These are phyloP conservation scores for Physaria fendleri DNA, from an alignment of 345 rosid genomes.

Conservation along the genomic window DNA sequence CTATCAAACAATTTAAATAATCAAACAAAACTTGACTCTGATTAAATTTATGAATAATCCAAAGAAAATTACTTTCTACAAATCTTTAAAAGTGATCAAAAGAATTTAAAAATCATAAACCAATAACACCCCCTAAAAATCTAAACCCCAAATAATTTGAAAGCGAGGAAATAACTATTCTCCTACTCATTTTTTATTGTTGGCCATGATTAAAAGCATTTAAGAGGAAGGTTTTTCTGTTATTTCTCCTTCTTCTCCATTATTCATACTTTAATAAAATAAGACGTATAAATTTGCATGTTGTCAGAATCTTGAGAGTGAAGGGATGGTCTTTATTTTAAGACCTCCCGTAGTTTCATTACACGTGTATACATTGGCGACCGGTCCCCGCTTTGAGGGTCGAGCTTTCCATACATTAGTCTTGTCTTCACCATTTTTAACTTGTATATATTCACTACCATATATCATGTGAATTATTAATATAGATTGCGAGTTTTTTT, in stretches of 20 bases:
- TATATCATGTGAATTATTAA: neutral
- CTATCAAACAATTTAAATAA: no score
- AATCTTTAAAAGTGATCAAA: no score
- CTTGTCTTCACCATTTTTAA: neutral
- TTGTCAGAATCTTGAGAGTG: conserved; percentile 13
- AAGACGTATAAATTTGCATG: neutral
- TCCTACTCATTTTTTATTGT: conserved; percentile 1
- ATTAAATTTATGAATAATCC: no score
- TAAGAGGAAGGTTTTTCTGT: conserved; percentile 14
- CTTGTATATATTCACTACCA: neutral
- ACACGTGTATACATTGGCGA: conserved; percentile 17
- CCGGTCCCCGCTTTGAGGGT: conserved; percentile 37
- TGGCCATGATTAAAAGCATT: conserved; percentile 1
- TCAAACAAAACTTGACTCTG: no score
- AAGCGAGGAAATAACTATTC: no score
- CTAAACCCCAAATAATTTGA: no score
- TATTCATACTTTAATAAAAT: neutral
- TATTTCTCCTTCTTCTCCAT: neutral
- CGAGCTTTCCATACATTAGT: conserved; percentile 17
- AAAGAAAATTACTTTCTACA: no score
- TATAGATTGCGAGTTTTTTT: neutral
- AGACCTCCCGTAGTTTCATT: neutral
- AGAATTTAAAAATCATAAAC: no score
- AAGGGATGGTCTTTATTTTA: conserved; percentile 9
- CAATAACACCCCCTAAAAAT: no score